Evolutionary conservation across 2,329 filamentous ascomycete genomes (phyloP).

Genomic region (Aureobasidium melanogenum): DNA sequence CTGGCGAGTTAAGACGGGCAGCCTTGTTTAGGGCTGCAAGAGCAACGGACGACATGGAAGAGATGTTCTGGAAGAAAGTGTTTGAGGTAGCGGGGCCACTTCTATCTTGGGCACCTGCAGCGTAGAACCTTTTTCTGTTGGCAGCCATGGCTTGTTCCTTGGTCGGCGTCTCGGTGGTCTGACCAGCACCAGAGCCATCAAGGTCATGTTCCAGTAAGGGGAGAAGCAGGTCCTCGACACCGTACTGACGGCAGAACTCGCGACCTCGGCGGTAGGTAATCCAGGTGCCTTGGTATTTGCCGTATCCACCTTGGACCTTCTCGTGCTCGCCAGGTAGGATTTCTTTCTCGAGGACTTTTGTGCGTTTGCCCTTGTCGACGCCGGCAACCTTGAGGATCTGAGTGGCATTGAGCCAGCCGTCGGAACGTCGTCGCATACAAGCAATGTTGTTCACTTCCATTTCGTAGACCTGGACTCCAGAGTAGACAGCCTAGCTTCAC

Average conservation of each 20-base stretch:
- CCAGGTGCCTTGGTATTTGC: slow-evolving; percentile 99
- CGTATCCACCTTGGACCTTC: slow-evolving; percentile 96
- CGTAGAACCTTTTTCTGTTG: slow-evolving; percentile 81
- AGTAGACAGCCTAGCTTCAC: slow-evolving; percentile 68
- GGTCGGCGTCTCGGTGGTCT: slow-evolving; percentile 84
- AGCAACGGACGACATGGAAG: slow-evolving; percentile 81
- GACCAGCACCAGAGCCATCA: slow-evolving; percentile 60
- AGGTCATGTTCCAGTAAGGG: slow-evolving; percentile 75
- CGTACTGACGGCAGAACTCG: slow-evolving; percentile 75
- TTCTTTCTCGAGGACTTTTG: slow-evolving; percentile 96
- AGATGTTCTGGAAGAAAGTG: slow-evolving; percentile 97
- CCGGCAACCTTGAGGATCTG: slow-evolving; percentile 97
- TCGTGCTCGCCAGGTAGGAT: slow-evolving; percentile 94
- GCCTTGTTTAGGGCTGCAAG: slow-evolving; percentile 91
- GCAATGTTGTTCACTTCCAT: slow-evolving; percentile 93
- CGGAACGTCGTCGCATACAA: slow-evolving; percentile 89
- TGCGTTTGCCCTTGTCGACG: slow-evolving; percentile 94
- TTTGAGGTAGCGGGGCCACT: slow-evolving; percentile 48
- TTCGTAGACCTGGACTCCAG: slow-evolving; percentile 92
- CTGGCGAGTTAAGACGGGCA: slow-evolving; percentile 82
- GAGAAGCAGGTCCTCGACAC: slow-evolving; percentile 66
- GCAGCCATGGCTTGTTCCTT: slow-evolving; percentile 99
- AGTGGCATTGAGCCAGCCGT: slow-evolving; percentile 96
- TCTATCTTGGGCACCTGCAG: slow-evolving; percentile 59
- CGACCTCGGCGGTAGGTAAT: slow-evolving; percentile 87